Evolutionary conservation across 495 filamentous ascomycete species (phyloP).

Genomic region (Friedmanniomyces endolithicus): DNA sequence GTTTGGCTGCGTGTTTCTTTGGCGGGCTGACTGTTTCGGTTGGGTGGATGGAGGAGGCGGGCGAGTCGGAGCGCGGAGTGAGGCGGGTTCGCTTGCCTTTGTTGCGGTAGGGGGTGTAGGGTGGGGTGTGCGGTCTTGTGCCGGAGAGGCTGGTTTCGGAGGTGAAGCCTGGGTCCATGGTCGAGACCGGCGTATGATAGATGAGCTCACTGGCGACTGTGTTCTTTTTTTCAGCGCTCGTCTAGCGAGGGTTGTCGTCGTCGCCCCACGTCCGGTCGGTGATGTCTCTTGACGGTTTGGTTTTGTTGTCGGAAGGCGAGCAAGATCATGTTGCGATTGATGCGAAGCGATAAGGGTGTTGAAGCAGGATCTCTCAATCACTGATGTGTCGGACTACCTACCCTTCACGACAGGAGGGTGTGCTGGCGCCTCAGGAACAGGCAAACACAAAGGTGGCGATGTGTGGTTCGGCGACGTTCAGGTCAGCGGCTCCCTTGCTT

Average conservation of each 20-base stretch:
- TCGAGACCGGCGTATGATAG: too few relatives aligned
- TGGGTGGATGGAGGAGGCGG: slow-evolving; percentile 14
- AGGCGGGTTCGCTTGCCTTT: slow-evolving; percentile 7
- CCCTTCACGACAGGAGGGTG: too few relatives aligned
- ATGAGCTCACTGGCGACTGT: too few relatives aligned
- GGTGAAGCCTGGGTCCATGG: background rate
- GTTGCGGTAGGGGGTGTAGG: slow-evolving; percentile 8
- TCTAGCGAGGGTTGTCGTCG: background rate
- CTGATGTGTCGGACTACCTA: too few relatives aligned
- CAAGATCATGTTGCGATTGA: slow-evolving; percentile 13
- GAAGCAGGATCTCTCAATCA: background rate
- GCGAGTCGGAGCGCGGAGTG: slow-evolving; percentile 1
- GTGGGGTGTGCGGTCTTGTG: slow-evolving; percentile 11
- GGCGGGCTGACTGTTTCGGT: slow-evolving; percentile 12
- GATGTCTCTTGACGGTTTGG: slow-evolving; percentile 16
- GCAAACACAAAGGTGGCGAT: background rate
- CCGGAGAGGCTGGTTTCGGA: slow-evolving; percentile 6
- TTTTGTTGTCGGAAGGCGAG: slow-evolving; percentile 3
- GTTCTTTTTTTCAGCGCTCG: slow-evolving; percentile 9
- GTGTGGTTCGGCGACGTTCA: background rate
- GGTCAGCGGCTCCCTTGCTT: background rate
- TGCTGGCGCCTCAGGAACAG: background rate
- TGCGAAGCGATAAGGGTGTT: too few relatives aligned
- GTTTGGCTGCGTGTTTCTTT: slow-evolving; percentile 3
- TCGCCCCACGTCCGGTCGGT: slow-evolving; percentile 8